Evolutionary conservation across 2,329 filamentous ascomycete species (phyloP).

Genomic region (Thermomyces lanuginosus): DNA sequence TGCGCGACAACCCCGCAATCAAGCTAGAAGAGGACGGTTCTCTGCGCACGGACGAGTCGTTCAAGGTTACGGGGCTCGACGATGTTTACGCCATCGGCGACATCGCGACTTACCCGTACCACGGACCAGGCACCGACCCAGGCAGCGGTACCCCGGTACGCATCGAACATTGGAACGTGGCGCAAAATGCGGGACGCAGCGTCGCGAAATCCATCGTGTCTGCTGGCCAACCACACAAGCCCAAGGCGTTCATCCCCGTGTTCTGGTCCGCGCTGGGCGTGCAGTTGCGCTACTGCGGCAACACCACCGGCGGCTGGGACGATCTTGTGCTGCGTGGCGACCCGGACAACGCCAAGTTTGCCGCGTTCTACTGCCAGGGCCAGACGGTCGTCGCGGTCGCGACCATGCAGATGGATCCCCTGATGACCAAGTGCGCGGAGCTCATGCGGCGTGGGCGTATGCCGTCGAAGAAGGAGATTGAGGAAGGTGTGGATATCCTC

Average conservation of each 20-base stretch:
- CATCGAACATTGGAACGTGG: conserved; percentile 98
- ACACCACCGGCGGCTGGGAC: conserved; percentile 68
- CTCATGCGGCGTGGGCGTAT: conserved; percentile 71
- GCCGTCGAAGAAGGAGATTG: conserved; percentile 62
- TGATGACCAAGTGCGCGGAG: conserved; percentile 67
- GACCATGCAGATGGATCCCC: conserved; percentile 77
- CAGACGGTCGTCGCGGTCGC: conserved; percentile 81
- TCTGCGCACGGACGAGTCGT: conserved; percentile 61
- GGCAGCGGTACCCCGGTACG: conserved; percentile 46
- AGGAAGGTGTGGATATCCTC: conserved; percentile 34
- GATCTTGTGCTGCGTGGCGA: conserved; percentile 67
- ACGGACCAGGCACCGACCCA: conserved; percentile 63
- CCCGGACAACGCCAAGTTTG: conserved; percentile 62
- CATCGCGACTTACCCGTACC: conserved; percentile 87
- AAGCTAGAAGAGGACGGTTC: conserved; percentile 72
- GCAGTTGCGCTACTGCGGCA: conserved; percentile 87
- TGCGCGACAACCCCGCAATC: conserved; percentile 54
- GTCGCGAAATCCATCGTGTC: conserved; percentile 63
- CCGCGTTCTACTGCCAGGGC: conserved; percentile 74
- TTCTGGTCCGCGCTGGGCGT: conserved; percentile 92
- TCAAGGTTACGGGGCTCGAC: conserved; percentile 56
- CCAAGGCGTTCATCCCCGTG: conserved; percentile 69
- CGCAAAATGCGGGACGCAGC: conserved; percentile 73
- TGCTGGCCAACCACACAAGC: conserved; percentile 31
- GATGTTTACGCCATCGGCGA: conserved; percentile 90